Evolutionary conservation across 1,284 basidiomycete species (phyloP).

Genomic region (Sporisorium sorghi): DNA sequence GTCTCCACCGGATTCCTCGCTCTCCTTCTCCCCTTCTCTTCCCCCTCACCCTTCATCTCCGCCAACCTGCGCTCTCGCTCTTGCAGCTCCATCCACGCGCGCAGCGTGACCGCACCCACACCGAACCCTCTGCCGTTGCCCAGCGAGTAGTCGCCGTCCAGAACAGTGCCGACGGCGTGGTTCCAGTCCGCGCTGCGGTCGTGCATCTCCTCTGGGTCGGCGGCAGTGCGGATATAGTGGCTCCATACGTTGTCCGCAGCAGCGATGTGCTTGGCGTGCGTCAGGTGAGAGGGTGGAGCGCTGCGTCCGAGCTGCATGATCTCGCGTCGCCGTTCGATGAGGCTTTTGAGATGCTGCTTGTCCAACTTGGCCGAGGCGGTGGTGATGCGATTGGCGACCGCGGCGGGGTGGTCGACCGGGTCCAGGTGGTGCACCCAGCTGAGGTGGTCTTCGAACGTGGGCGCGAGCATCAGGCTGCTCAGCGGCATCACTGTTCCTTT

Average conservation of each 20-base stretch:
- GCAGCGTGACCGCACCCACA: slow-evolving; percentile 33
- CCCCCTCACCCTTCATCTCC: slow-evolving; percentile 1
- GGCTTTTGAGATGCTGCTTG: slow-evolving; percentile 36
- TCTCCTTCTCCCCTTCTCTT: slow-evolving; percentile 19
- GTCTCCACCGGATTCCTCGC: slow-evolving; percentile 38
- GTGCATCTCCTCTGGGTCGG: slow-evolving; percentile 37
- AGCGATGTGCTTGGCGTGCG: no score
- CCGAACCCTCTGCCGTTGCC: slow-evolving; percentile 50
- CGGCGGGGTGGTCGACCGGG: slow-evolving; percentile 31
- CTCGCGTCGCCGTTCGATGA: slow-evolving; percentile 40
- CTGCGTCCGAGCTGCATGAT: slow-evolving; percentile 44
- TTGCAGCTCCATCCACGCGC: slow-evolving; percentile 29
- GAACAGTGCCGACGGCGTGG: slow-evolving; percentile 46
- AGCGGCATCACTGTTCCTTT: slow-evolving; percentile 42
- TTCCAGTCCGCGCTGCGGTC: slow-evolving; percentile 40
- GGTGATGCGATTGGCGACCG: slow-evolving; percentile 29
- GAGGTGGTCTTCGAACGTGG: slow-evolving; percentile 31
- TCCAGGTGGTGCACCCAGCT: slow-evolving; percentile 46
- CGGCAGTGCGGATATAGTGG: slow-evolving; percentile 11
- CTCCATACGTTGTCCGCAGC: slow-evolving; percentile 22
- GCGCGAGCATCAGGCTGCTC: slow-evolving; percentile 35
- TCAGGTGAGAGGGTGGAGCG: slow-evolving; percentile 18
- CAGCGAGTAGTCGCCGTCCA: slow-evolving; percentile 59
- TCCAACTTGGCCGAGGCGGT: slow-evolving; percentile 15
- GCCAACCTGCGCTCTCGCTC: slow-evolving; percentile 27